phyloP scores from a whole-genome alignment of 2,329 filamentous ascomycete species.

The Alternaria arbusti region DNA sequence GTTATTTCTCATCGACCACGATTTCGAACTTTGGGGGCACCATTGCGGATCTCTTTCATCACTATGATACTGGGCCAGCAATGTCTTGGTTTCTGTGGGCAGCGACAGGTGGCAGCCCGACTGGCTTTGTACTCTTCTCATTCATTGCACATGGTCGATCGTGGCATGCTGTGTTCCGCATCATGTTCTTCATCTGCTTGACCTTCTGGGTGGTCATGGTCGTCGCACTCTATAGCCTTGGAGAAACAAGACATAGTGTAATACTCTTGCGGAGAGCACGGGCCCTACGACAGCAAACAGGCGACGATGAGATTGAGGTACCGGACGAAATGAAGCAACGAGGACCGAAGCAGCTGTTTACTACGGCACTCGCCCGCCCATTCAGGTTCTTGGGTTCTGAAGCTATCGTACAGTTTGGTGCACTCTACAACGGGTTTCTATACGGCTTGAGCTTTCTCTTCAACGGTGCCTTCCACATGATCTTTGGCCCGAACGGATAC shows the following conservation, averaged over 20 bases:
- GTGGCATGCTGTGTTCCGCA: constrained; percentile 56
- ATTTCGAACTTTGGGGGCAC: constrained; percentile 52
- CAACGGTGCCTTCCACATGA: constrained; percentile 57
- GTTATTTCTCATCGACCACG: constrained; percentile 53
- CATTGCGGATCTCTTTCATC: constrained; percentile 54
- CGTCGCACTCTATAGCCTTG: constrained; percentile 44
- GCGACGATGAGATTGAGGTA: constrained; percentile 38
- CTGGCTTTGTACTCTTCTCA: constrained; percentile 55
- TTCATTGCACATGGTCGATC: constrained; percentile 53
- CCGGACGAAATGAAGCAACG: constrained; percentile 50
- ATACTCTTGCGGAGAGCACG: constrained; percentile 49
- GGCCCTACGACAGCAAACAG: constrained; percentile 31
- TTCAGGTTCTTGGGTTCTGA: constrained; percentile 56
- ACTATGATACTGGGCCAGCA: constrained; percentile 51
- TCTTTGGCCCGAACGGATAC: constrained; percentile 55
- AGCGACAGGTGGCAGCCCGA: constrained; percentile 54
- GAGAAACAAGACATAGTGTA: constrained; percentile 56
- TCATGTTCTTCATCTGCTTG: constrained; percentile 55
- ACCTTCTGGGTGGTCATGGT: constrained; percentile 53
- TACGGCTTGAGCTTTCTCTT: constrained; percentile 59
- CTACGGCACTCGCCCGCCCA: constrained; percentile 53
- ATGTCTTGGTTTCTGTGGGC: constrained; percentile 57
- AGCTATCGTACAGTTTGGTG: constrained; percentile 57
- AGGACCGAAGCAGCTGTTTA: constrained; percentile 49
- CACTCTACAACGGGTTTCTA: constrained; percentile 58